Conservation (phyloP, 1,284 basidiomycete species). For the Sanguinoderma infundibulare region DNA sequence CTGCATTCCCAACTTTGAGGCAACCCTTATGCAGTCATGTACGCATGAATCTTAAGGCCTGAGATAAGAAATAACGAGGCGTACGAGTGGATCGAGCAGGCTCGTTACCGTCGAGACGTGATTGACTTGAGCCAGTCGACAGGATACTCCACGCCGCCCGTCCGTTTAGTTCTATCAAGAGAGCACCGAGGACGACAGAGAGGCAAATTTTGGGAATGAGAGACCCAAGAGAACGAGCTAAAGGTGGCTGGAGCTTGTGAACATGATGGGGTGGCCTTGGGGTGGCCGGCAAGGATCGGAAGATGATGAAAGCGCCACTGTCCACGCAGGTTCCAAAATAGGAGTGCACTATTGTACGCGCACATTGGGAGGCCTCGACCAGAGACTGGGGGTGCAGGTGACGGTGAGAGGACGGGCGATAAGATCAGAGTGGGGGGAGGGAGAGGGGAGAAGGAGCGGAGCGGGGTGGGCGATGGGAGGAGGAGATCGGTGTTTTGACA, state of each 20-base stretch:
- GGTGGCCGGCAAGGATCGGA: slow-evolving; percentile 7
- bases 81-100: neutral
- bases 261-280: neutral
- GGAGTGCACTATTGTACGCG: neutral
- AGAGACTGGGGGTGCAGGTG: neutral
- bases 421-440: slow-evolving; percentile 10
- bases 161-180: neutral
- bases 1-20: neutral
- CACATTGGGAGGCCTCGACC: too few relatives aligned
- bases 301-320: neutral
- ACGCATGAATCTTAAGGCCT: neutral
- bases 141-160: neutral
- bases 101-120: slow-evolving; percentile 6
- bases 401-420: slow-evolving; percentile 7
- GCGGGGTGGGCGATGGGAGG: neutral
- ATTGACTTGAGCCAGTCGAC: neutral
- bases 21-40: neutral
- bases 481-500: neutral
- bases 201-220: neutral
- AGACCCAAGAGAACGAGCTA: neutral
- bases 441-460: neutral
- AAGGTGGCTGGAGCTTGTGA: neutral
- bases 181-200: neutral
- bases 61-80: neutral
- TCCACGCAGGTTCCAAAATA: neutral